phyloP scores from a whole-genome alignment of 2,329 filamentous ascomycete genomes.

The Monosporascus sp. region DNA sequence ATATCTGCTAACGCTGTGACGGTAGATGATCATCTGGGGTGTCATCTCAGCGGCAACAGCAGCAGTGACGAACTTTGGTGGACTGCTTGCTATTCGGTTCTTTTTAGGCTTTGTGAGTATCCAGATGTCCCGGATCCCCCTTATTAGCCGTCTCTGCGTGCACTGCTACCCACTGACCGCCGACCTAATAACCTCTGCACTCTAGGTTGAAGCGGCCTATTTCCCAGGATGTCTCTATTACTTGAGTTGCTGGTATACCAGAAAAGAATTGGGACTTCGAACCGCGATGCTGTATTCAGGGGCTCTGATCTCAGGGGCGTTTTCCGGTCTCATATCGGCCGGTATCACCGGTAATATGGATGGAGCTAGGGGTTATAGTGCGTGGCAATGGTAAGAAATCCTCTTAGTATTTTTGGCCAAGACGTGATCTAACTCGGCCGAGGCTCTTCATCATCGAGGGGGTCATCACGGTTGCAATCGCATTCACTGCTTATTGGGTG shows the following conservation, averaged over 20 bases:
- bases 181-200: constrained; percentile 3
- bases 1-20: neutral
- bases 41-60: constrained; percentile 39
- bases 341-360: constrained; percentile 65
- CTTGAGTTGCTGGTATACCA: constrained; percentile 62
- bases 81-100: constrained; percentile 36
- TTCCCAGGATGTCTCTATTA: constrained; percentile 58
- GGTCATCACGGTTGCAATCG: constrained; percentile 56
- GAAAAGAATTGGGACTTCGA: constrained; percentile 61
- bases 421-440: neutral
- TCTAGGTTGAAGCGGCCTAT: neutral
- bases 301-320: constrained; percentile 64
- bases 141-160: too few species aligned
- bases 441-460: constrained; percentile 66
- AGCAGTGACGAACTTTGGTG: constrained; percentile 28
- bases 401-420: neutral
- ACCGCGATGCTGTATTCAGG: constrained; percentile 64
- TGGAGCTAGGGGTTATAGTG: constrained; percentile 46
- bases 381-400: constrained; percentile 50
- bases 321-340: constrained; percentile 60
- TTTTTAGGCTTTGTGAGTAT: constrained; percentile 31
- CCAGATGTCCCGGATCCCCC: neutral
- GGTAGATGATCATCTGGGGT: constrained; percentile 44
- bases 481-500: constrained; percentile 50
- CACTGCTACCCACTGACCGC: neutral